These are phyloP conservation scores for Acacia melanoxylon DNA, from an alignment of 306 rosid genomes.

Conservation along the genomic window DNA sequence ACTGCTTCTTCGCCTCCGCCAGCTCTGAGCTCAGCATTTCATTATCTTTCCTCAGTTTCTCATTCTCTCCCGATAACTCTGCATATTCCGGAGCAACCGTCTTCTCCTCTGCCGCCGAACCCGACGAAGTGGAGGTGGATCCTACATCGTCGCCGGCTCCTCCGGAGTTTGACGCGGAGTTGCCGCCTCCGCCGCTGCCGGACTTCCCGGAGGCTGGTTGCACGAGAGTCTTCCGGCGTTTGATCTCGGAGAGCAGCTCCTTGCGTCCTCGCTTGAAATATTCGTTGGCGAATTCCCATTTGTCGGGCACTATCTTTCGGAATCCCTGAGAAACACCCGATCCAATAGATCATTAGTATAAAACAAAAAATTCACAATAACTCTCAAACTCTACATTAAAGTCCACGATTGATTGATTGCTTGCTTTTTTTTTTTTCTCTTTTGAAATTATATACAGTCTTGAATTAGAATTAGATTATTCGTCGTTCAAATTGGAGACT, in stretches of 20 bases:
- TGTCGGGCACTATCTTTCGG: constrained; percentile 76
- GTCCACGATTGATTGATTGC: not conserved
- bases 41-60: constrained; percentile 67
- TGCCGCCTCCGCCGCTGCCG: constrained; percentile 34
- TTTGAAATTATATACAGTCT: not conserved
- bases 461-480: not conserved
- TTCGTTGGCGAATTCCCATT: constrained; percentile 94
- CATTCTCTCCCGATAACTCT: constrained; percentile 61
- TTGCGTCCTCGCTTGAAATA: constrained; percentile 62
- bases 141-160: constrained; percentile 68
- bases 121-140: constrained; percentile 66
- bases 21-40: constrained; percentile 65
- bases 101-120: constrained; percentile 58
- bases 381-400: too few species aligned
- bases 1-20: constrained; percentile 56
- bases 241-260: constrained; percentile 61
- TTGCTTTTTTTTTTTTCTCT: too few species aligned
- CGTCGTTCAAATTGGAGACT: not conserved
- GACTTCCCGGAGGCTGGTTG: constrained; percentile 22
- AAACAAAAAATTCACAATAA: too few species aligned
- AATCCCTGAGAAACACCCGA: constrained; percentile 63
- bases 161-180: constrained; percentile 55
- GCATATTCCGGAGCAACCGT: constrained; percentile 13
- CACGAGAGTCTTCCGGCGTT: constrained; percentile 57
- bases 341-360: not conserved